Evolutionary conservation across 768 basidiomycete species (phyloP), one percentile per base, ranked within the genome.

Genomic region (Auriscalpium microsporum): DNA sequence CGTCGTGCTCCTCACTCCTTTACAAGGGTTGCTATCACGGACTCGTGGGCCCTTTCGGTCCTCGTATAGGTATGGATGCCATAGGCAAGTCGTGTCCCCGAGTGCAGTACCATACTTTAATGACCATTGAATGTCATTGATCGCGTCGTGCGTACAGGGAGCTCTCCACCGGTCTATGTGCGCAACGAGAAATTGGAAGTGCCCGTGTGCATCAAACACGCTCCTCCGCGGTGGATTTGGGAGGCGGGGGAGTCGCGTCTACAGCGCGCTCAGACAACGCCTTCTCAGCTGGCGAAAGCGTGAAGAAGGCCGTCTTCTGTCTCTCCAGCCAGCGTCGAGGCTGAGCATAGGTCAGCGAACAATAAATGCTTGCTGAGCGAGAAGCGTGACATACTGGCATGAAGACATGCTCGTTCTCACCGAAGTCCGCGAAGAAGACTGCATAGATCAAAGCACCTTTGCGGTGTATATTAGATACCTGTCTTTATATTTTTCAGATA

Each of bases 211-310:
- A 28, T 28, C 28, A 28, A 28, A 4, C 28, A 28, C 42, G 19
- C 1, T 53, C 33, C 44, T 33, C 17, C 51, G 23, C 40, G 13
- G 37, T 42, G 1, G 45, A 13, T 21, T 47, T 36, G 28, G n/a
- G 8, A 8, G 45, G 4, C 42, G 16, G 14, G 10, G 51, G 8
- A n/a, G 47, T 13, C 21, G 44, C n/a, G 45, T 23, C 47, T 36
- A 49, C 38, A 10, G 60, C 52, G 7, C 55, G 51, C 23, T 65
- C 64, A 33, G 62, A 60, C 1, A 81, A 62, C 58, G 67, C 69
- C 60, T 75, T 72, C 65, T 87, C 83, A 49, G 76, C 81, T 1
- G 82, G 75, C 17, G 84, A 78, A 7, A 86, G 72, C 5, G 79
- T 75, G 56, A 84, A 77, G 66, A 86, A 78, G 2, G 74, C 71